Percentiles rank a stretch among this genome's conserved stretches.
Conservation (phyloP, 2,329 filamentous ascomycete genomes). For the Ceratocystis papillata region DNA sequence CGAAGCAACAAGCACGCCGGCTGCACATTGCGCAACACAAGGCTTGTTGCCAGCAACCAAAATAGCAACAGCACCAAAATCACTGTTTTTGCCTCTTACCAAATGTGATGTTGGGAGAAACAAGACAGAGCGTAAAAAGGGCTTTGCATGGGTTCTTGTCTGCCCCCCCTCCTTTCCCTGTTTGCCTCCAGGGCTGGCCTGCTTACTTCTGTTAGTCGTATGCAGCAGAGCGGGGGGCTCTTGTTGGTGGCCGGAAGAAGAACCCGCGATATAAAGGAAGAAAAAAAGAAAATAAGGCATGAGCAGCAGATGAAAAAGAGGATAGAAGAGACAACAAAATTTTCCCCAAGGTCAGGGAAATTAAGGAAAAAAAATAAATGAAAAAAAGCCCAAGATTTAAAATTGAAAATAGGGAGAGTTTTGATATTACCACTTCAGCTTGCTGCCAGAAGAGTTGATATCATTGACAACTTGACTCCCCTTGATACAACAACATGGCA, state of each 20-base stretch:
- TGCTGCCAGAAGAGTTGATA: background rate
- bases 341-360: background rate
- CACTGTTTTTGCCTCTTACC: no score
- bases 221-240: background rate
- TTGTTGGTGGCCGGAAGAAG: background rate
- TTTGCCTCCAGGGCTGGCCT: background rate
- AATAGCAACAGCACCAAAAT: no score
- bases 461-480: background rate
- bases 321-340: background rate
- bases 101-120: no score
- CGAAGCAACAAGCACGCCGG: no score
- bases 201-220: background rate
- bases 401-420: background rate
- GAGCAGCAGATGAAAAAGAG: background rate
- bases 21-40: no score
- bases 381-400: background rate
- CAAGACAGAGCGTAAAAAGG: no score
- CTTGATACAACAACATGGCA: background rate
- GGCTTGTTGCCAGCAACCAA: no score
- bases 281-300: conserved; percentile 2
- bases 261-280: background rate
- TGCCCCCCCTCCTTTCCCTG: background rate
- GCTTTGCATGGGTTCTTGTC: no score
- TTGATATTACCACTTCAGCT: background rate
- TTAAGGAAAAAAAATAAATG: background rate